Conservation (phyloP, 2,329 filamentous ascomycete genomes). For the Acephala macrosclerotiorum region DNA sequence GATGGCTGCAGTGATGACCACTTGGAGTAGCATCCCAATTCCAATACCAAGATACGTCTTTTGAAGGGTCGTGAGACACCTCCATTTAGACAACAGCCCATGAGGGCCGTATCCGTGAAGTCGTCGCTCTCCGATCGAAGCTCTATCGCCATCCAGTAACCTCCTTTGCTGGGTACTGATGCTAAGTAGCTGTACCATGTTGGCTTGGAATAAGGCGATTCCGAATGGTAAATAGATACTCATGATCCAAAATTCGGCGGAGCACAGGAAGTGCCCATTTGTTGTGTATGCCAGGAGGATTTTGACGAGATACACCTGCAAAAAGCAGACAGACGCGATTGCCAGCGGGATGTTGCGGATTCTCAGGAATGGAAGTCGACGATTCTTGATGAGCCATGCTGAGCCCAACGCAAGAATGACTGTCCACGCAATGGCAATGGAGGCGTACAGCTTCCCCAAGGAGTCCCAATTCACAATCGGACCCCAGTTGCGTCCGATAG, state of each 20-base stretch:
- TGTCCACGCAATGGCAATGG: constrained; percentile 20
- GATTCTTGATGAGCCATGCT: constrained; percentile 20
- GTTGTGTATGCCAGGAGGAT: constrained; percentile 23
- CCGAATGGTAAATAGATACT: constrained; percentile 27
- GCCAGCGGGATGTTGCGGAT: constrained; percentile 24
- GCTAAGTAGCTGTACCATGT: constrained; percentile 21
- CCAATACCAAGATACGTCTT: constrained; percentile 25
- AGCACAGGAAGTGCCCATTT: constrained; percentile 25
- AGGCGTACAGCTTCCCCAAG: constrained; percentile 18
- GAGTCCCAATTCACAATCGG: constrained; percentile 21
- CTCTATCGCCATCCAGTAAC: constrained; percentile 16
- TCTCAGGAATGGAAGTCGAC: constrained; percentile 14
- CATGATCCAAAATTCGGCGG: constrained; percentile 27
- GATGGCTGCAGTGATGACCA: constrained; percentile 17
- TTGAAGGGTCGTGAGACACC: constrained; percentile 8
- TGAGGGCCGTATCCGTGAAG: neutral
- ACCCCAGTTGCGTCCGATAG: constrained; percentile 24
- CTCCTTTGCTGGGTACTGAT: constrained; percentile 21
- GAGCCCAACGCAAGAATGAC: constrained; percentile 14
- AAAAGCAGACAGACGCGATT: constrained; percentile 20
- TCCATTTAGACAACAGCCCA: constrained; percentile 15
- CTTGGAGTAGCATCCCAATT: constrained; percentile 22
- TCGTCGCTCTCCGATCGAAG: neutral
- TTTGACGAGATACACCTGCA: constrained; percentile 23
- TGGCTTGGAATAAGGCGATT: constrained; percentile 23